phyloP scores from a whole-genome alignment of 257 asterid species.

The Capsicum chinense region DNA sequence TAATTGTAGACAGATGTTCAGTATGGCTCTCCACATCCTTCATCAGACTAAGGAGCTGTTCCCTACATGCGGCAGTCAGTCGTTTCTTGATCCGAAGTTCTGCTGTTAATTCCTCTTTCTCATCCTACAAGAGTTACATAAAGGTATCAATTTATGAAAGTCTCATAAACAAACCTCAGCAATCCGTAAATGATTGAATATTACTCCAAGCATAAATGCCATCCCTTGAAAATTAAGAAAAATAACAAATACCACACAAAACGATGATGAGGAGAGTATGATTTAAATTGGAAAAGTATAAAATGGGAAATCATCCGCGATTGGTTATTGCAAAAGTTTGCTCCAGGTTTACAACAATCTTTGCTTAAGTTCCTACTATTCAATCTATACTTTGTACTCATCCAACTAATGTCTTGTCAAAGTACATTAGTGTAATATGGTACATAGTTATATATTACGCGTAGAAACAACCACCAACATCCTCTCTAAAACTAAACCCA shows the following conservation, averaged over 20 bases:
- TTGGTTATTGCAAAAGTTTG: conserved; percentile 15
- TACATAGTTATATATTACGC: background rate
- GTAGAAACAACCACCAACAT: background rate
- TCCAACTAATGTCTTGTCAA: background rate
- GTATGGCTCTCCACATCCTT: conserved; percentile 71
- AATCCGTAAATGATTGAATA: background rate
- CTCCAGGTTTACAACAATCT: background rate
- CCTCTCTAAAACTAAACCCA: background rate
- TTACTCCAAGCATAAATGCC: conserved; percentile 8
- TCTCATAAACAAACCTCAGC: conserved; percentile 13
- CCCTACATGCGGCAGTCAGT: conserved; percentile 65
- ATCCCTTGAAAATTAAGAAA: background rate
- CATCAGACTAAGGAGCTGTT: conserved; percentile 65
- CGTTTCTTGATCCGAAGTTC: conserved; percentile 71
- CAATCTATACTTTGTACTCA: background rate
- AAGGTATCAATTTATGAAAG: conserved; percentile 26
- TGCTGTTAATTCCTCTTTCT: conserved; percentile 78
- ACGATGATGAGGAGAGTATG: background rate
- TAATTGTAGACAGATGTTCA: conserved; percentile 52
- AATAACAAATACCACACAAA: background rate
- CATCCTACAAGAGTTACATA: conserved; percentile 54
- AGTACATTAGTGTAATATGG: background rate
- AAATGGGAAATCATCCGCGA: conserved; percentile 1
- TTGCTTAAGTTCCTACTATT: background rate
- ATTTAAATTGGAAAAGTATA: background rate